Conservation (phyloP, 345 rosid genomes). For the Ceriops decandra region DNA sequence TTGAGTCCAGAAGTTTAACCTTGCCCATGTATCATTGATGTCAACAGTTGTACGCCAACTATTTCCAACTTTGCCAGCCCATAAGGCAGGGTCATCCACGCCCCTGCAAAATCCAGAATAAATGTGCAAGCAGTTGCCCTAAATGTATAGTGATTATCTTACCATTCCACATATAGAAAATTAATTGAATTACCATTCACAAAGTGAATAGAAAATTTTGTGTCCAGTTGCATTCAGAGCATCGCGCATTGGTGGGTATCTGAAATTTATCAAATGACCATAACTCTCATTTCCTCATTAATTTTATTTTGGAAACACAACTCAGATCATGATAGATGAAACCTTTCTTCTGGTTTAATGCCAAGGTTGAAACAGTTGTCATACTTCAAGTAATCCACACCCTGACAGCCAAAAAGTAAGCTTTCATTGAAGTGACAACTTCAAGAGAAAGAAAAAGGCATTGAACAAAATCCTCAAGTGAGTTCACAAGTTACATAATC, state of each 20-base stretch:
- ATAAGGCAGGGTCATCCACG: slow-evolving; percentile 85
- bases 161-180: not conserved
- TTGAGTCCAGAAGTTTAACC: slow-evolving; percentile 44
- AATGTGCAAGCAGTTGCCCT: not conserved
- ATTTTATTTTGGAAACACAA: slow-evolving; percentile 10
- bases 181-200: slow-evolving; percentile 68
- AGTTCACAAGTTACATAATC: not conserved
- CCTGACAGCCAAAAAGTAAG: slow-evolving; percentile 43
- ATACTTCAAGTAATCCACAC: slow-evolving; percentile 90
- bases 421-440: not conserved
- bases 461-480: not conserved
- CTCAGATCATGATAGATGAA: slow-evolving; percentile 17
- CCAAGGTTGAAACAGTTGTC: slow-evolving; percentile 96
- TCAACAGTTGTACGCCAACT: slow-evolving; percentile 98
- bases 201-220: slow-evolving; percentile 73
- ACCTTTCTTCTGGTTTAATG: slow-evolving; percentile 70
- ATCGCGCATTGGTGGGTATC: slow-evolving; percentile 95
- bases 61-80: slow-evolving; percentile 91
- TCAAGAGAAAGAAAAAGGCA: not conserved
- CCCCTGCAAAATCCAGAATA: slow-evolving; percentile 56
- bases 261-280: slow-evolving; percentile 29
- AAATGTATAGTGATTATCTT: not conserved
- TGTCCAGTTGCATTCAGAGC: slow-evolving; percentile 75
- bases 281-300: slow-evolving; percentile 6
- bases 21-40: slow-evolving; percentile 93